These are phyloP conservation scores for Candida michaelii DNA, from an alignment of 805 yeast species.

Conservation along the genomic window DNA sequence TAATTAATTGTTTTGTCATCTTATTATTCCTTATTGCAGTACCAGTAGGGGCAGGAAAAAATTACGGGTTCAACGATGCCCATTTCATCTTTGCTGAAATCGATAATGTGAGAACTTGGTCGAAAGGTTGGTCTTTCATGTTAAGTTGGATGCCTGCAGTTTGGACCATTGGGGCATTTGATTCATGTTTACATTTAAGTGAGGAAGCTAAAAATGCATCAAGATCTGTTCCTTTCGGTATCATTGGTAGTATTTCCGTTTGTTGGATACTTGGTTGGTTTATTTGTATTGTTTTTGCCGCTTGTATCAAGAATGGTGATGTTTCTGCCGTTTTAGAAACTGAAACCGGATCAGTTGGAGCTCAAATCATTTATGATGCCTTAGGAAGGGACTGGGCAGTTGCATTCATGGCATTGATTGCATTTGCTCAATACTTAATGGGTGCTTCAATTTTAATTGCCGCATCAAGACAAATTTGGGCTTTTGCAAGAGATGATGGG, in stretches of 20 bases:
- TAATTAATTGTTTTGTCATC: slow-evolving; percentile 52
- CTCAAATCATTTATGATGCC: slow-evolving; percentile 61
- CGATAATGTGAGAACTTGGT: slow-evolving; percentile 53
- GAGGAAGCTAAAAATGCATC: slow-evolving; percentile 69
- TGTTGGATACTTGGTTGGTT: slow-evolving; percentile 62
- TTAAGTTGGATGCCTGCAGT: slow-evolving; percentile 64
- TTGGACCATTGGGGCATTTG: slow-evolving; percentile 77
- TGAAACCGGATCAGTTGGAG: slow-evolving; percentile 59
- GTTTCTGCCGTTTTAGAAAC: slow-evolving; percentile 42
- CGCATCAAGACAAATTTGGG: slow-evolving; percentile 70
- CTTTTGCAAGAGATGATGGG: slow-evolving; percentile 76
- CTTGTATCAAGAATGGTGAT: slow-evolving; percentile 51
- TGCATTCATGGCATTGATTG: slow-evolving; percentile 58
- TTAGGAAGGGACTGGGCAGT: slow-evolving; percentile 66
- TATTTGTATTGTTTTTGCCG: slow-evolving; percentile 52
- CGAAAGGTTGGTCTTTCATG: slow-evolving; percentile 41
- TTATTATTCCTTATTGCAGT: slow-evolving; percentile 59
- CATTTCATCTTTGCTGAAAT: slow-evolving; percentile 55
- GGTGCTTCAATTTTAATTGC: slow-evolving; percentile 63
- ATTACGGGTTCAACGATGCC: slow-evolving; percentile 21
- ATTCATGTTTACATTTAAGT: slow-evolving; percentile 69
- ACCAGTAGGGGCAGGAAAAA: slow-evolving; percentile 53
- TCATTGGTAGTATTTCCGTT: slow-evolving; percentile 54
- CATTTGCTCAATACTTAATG: slow-evolving; percentile 64
- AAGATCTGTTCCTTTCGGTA: slow-evolving; percentile 64